These are phyloP conservation scores for Aspergillus ochraceoroseus DNA, from an alignment of 2,329 filamentous ascomycete species.

Conservation along the genomic window DNA sequence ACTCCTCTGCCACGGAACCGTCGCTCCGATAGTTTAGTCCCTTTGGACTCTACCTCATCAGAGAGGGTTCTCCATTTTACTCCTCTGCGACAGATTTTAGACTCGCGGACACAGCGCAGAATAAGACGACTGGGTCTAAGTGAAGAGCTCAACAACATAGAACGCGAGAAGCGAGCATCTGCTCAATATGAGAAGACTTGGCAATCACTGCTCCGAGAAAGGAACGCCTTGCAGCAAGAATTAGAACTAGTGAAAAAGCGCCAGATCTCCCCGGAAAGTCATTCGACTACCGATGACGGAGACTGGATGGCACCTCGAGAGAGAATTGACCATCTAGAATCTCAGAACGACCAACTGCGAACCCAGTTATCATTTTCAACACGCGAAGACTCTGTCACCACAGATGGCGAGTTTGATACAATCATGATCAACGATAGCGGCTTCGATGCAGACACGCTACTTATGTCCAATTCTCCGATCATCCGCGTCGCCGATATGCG, in stretches of 20 bases:
- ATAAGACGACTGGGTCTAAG: constrained; percentile 45
- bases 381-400: constrained; percentile 2
- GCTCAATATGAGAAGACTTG: constrained; percentile 26
- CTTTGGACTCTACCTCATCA: constrained; percentile 18
- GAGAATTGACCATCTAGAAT: constrained; percentile 21
- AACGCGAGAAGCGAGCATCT: constrained; percentile 37
- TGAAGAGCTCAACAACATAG: constrained; percentile 44
- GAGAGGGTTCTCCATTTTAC: constrained; percentile 43
- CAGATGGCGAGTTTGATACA: constrained; percentile 23
- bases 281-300: constrained; percentile 15
- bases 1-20: constrained; percentile 29
- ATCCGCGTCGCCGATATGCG: constrained; percentile 19
- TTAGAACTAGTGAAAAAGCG: constrained; percentile 21
- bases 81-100: constrained; percentile 43
- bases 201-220: constrained; percentile 25
- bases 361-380: constrained; percentile 22
- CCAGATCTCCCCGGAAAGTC: constrained; percentile 6
- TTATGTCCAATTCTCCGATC: constrained; percentile 33
- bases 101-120: constrained; percentile 41
- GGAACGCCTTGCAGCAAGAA: constrained; percentile 29
- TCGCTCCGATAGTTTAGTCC: constrained; percentile 22
- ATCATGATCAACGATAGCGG: constrained; percentile 30
- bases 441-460: constrained; percentile 24
- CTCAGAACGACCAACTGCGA: constrained; percentile 18
- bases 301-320: constrained; percentile 18